These are phyloP conservation scores for Penicillium sp. DNA, from an alignment of 2,329 filamentous ascomycete species.

Conservation along the genomic window DNA sequence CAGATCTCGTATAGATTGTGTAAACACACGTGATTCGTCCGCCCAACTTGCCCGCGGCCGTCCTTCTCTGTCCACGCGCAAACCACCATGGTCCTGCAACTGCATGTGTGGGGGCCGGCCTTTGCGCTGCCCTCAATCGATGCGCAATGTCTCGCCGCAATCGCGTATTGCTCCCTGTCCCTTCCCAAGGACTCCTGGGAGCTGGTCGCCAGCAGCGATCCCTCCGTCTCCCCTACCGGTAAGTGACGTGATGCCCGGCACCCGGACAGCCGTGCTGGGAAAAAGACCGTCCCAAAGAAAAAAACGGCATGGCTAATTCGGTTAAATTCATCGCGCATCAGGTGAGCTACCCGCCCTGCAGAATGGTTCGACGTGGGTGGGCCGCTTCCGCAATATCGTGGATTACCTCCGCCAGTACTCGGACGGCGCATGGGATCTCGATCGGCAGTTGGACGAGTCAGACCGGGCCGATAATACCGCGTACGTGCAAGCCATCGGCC, in stretches of 20 bases:
- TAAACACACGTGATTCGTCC: conserved; percentile 25
- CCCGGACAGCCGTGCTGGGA: not conserved
- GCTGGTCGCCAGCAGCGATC: conserved; percentile 71
- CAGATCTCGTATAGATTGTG: conserved; percentile 4
- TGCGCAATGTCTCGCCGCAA: conserved; percentile 79
- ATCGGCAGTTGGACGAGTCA: conserved; percentile 42
- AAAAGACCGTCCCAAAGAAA: not conserved
- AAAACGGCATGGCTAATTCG: conserved; percentile 9
- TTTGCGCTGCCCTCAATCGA: conserved; percentile 89
- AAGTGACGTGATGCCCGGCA: conserved; percentile 39
- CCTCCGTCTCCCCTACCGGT: conserved; percentile 69
- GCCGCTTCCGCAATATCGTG: conserved; percentile 55
- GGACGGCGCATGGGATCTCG: conserved; percentile 49
- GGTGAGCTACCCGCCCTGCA: conserved; percentile 59
- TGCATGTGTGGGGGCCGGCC: conserved; percentile 88
- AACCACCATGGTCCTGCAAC: conserved; percentile 59
- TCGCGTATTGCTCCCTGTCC: conserved; percentile 70
- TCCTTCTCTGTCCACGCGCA: conserved; percentile 15
- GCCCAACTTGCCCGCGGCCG: conserved; percentile 13
- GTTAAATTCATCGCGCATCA: conserved; percentile 25
- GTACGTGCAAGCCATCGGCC: conserved; percentile 33
- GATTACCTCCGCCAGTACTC: conserved; percentile 50
- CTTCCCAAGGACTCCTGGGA: conserved; percentile 63
- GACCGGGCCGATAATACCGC: conserved; percentile 51
- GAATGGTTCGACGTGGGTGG: conserved; percentile 54